phyloP scores from a whole-genome alignment of 169 alveolate species.

The Babesia sp. region DNA sequence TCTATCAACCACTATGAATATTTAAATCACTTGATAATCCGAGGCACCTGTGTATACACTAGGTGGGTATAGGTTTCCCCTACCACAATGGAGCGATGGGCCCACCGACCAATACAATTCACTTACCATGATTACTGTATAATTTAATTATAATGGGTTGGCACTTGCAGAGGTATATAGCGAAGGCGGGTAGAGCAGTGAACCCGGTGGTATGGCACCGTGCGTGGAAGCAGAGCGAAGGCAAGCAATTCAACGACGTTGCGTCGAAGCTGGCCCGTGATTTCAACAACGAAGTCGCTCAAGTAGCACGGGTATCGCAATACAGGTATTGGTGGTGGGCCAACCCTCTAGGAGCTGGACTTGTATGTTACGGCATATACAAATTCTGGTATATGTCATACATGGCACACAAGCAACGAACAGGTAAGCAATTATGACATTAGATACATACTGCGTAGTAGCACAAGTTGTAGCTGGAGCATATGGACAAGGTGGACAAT shows the following conservation, averaged over 20 bases:
- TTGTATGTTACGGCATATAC: conserved; percentile 78
- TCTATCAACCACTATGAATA: too few relatives aligned
- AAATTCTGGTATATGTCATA: conserved; percentile 84
- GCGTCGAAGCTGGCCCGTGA: conserved; percentile 64
- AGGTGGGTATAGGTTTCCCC: not conserved
- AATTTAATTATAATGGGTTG: conserved; percentile 68
- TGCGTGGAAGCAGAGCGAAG: conserved; percentile 69
- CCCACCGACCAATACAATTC: not conserved
- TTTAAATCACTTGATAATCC: too few relatives aligned
- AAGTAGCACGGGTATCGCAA: conserved; percentile 75
- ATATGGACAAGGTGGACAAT: conserved; percentile 89
- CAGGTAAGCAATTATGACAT: conserved; percentile 54
- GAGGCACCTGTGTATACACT: not conserved
- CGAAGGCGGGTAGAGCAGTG: conserved; percentile 76
- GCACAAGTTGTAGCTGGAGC: conserved; percentile 88
- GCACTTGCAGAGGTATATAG: conserved; percentile 75
- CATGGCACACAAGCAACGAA: conserved; percentile 83
- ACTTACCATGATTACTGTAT: too few relatives aligned
- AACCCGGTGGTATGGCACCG: conserved; percentile 76
- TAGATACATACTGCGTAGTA: conserved; percentile 31
- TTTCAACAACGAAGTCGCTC: conserved; percentile 74
- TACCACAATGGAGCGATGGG: not conserved
- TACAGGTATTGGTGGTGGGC: conserved; percentile 89
- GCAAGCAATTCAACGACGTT: conserved; percentile 70
- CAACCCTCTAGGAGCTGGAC: conserved; percentile 86